These are phyloP conservation scores for Trifolium fragiferum DNA, from an alignment of 306 rosid genomes.

Conservation along the genomic window DNA sequence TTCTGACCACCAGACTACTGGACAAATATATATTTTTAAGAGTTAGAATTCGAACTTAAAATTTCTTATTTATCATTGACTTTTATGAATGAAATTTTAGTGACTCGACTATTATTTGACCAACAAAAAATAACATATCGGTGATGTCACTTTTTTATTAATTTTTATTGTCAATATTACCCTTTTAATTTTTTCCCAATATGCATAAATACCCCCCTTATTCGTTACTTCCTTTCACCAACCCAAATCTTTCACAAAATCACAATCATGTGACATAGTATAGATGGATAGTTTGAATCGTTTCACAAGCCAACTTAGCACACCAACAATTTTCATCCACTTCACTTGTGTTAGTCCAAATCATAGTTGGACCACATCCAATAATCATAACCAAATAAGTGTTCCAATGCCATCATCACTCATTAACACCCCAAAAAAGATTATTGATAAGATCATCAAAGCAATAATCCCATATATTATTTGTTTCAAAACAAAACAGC, in stretches of 20 bases:
- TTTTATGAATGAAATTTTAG: too few species aligned
- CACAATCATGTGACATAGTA: not conserved
- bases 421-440: slow-evolving; percentile 16
- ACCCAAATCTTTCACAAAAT: not conserved
- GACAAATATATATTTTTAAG: too few species aligned
- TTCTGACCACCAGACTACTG: too few species aligned
- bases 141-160: not conserved
- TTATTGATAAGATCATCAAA: slow-evolving; percentile 31
- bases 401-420: slow-evolving; percentile 23
- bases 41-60: too few species aligned
- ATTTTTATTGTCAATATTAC: not conserved
- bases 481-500: slow-evolving; percentile 27
- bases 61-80: too few species aligned
- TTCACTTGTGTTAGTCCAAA: slow-evolving; percentile 41
- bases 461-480: not conserved
- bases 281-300: slow-evolving; percentile 30
- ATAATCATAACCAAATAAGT: not conserved
- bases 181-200: not conserved
- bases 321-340: slow-evolving; percentile 27
- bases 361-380: not conserved
- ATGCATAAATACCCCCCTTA: not conserved
- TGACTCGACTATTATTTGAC: too few species aligned
- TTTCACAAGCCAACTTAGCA: not conserved
- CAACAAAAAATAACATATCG: too few species aligned
- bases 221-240: not conserved